Percentiles rank a stretch among this genome's conserved stretches.
Conservation (phyloP, 208 protist genomes). For the Phytomonas sp. region DNA sequence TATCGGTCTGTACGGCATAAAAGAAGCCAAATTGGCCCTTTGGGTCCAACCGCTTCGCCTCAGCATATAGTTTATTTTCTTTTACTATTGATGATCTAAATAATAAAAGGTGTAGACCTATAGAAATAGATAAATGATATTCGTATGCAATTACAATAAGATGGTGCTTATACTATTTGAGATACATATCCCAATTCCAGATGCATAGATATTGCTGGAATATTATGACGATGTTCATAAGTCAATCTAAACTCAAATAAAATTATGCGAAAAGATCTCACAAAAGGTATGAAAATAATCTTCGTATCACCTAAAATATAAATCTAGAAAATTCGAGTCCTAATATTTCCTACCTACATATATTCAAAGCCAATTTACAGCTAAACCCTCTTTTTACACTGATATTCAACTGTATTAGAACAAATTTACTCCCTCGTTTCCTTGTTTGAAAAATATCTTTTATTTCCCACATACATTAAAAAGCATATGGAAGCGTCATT, state of each 20-base stretch:
- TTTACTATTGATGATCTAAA: not conserved
- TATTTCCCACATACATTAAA: not conserved
- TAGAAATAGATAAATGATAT: not conserved
- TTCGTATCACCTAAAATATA: slow-evolving; percentile 7
- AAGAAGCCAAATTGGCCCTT: slow-evolving; percentile 10
- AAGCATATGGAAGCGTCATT: slow-evolving; percentile 13
- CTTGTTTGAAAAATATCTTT: not conserved
- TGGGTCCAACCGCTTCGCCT: not conserved
- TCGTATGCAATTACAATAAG: not conserved
- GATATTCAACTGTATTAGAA: not conserved
- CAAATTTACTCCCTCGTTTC: not conserved
- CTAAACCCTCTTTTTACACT: not conserved
- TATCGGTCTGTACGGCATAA: slow-evolving; percentile 56
- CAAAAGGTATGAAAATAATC: slow-evolving; percentile 10
- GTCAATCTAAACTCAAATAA: slow-evolving; percentile 2
- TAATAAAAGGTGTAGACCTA: not conserved
- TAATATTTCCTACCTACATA: slow-evolving; percentile 1
- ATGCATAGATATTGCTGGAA: not conserved
- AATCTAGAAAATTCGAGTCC: not conserved
- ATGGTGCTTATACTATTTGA: not conserved
- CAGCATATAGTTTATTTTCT: slow-evolving; percentile 8
- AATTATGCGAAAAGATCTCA: slow-evolving; percentile 7
- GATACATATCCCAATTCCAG: not conserved
- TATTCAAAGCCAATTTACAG: not conserved
- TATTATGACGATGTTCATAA: not conserved